Evolutionary conservation across 805 yeast species (phyloP).

Genomic region (Isabelozyma rhagii): DNA sequence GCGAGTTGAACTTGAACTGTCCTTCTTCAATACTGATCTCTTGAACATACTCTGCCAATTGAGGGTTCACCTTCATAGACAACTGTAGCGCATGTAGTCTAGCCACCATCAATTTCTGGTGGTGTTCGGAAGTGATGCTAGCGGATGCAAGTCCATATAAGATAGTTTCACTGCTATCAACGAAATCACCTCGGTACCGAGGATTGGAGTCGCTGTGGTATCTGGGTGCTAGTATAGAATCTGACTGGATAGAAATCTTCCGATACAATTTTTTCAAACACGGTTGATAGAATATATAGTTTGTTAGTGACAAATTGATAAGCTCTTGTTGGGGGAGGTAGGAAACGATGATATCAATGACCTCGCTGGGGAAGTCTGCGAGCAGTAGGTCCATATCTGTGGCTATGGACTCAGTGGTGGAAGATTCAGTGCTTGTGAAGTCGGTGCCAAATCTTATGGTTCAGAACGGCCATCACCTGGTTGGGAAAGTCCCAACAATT

Average conservation of each 20-base stretch:
- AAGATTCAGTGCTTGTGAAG: no score
- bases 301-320: constrained; percentile 30
- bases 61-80: constrained; percentile 24
- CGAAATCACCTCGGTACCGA: constrained; percentile 11
- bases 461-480: background rate
- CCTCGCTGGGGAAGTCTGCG: constrained; percentile 6
- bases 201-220: constrained; percentile 1
- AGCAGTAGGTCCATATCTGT: background rate
- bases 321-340: constrained; percentile 30
- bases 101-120: constrained; percentile 23
- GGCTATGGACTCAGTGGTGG: no score
- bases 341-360: constrained; percentile 7
- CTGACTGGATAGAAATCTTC: constrained; percentile 17
- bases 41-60: constrained; percentile 14
- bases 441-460: no score
- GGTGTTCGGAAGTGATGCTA: constrained; percentile 11
- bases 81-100: constrained; percentile 20
- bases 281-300: constrained; percentile 32
- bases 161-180: constrained; percentile 18
- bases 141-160: constrained; percentile 21
- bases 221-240: constrained; percentile 11
- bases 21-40: constrained; percentile 10
- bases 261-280: constrained; percentile 26
- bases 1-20: background rate
- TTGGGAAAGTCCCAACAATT: background rate